Percentiles rank a stretch among this genome's conserved stretches.
phyloP scores from a whole-genome alignment of 768 basidiomycete species.

The Leccinellum albellum region DNA sequence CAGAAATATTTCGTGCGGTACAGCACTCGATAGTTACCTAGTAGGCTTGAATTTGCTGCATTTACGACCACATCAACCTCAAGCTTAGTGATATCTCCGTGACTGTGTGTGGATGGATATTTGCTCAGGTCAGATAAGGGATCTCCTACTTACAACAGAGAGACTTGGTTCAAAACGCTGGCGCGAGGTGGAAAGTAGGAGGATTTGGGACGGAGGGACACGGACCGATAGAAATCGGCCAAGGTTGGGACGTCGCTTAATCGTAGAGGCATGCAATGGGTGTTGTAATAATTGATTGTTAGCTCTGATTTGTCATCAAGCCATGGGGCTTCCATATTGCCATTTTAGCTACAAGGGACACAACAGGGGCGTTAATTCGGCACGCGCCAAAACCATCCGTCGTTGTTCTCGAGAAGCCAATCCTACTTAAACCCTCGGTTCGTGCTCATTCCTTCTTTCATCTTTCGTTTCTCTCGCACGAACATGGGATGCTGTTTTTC shows the following conservation, averaged over 20 bases:
- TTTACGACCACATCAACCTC: constrained; percentile 76
- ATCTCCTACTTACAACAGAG: constrained; percentile 54
- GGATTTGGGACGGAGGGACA: constrained; percentile 33
- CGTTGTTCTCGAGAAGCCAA: constrained; percentile 34
- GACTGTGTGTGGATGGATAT: constrained; percentile 38
- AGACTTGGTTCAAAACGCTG: constrained; percentile 51
- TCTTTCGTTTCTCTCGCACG: constrained; percentile 35
- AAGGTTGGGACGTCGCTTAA: constrained; percentile 56
- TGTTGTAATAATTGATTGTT: no score
- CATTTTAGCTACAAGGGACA: constrained; percentile 25
- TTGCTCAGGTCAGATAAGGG: neutral
- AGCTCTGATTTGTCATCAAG: neutral
- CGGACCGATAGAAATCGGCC: constrained; percentile 46
- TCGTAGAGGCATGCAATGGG: constrained; percentile 1
- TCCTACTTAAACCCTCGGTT: constrained; percentile 21
- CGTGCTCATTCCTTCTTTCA: constrained; percentile 22
- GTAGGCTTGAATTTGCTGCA: constrained; percentile 70
- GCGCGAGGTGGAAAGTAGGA: constrained; percentile 33
- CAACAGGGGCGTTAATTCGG: constrained; percentile 2
- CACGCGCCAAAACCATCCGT: constrained; percentile 26
- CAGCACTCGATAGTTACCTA: constrained; percentile 43
- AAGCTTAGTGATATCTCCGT: constrained; percentile 75
- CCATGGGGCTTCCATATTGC: constrained; percentile 1
- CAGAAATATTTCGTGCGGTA: neutral
- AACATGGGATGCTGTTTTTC: constrained; percentile 60